phyloP scores from a whole-genome alignment of 2,329 filamentous ascomycete species.

The Sphaceloma murrayae region DNA sequence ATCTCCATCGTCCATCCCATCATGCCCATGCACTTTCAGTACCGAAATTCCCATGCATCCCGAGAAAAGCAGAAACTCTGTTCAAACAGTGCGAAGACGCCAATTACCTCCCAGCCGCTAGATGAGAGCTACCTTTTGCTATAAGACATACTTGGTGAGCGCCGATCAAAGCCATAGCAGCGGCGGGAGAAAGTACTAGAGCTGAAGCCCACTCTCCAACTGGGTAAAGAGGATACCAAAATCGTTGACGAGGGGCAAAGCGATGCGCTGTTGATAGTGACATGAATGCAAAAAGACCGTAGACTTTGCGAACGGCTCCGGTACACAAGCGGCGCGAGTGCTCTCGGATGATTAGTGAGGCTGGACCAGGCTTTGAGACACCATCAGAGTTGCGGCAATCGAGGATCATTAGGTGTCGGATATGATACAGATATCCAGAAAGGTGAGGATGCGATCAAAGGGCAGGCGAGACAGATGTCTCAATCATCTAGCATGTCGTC shows the following conservation, averaged over 20 bases:
- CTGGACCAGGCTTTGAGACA: no score
- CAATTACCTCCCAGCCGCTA: no score
- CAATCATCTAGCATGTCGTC: conserved; percentile 33
- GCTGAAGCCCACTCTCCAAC: background rate
- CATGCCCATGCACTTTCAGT: background rate
- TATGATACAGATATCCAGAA: no score
- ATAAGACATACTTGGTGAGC: no score
- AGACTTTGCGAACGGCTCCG: no score
- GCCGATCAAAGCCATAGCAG: no score
- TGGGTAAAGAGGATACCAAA: background rate
- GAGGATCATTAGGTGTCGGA: conserved; percentile 19
- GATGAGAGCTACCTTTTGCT: no score
- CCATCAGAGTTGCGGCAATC: no score
- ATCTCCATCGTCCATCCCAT: background rate
- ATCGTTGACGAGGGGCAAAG: background rate
- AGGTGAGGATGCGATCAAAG: conserved; percentile 8
- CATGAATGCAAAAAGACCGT: conserved; percentile 11
- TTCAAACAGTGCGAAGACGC: background rate
- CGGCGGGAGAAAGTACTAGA: background rate
- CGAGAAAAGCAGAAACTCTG: background rate
- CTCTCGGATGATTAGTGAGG: conserved; percentile 4
- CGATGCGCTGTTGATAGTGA: conserved; percentile 10
- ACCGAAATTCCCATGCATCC: background rate
- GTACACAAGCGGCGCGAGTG: no score
- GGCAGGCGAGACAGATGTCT: background rate